Conservation (phyloP, 78 protist genomes). For the Tieghemostelium lacteum region DNA sequence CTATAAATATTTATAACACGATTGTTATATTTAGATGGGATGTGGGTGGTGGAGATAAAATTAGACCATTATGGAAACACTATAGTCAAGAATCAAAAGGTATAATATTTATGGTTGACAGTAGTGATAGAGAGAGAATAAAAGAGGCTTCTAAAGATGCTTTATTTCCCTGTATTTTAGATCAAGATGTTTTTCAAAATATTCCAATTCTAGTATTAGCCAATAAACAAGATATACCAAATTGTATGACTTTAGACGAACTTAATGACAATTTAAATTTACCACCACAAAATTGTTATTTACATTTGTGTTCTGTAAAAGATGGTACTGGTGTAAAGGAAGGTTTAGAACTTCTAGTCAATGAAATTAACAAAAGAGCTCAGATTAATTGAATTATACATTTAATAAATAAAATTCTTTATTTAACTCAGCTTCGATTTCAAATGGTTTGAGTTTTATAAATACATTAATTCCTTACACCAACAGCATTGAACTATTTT, state of each 20-base stretch:
- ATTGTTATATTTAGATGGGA: constrained; percentile 90
- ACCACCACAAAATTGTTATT: no score
- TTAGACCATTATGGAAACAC: constrained; percentile 94
- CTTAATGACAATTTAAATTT: not conserved
- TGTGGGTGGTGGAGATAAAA: constrained; percentile 96
- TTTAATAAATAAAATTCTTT: no score
- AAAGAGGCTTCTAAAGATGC: constrained; percentile 63
- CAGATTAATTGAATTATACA: constrained; percentile 1
- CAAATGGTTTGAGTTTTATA: no score
- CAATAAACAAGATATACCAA: not conserved
- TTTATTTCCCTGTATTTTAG: not conserved
- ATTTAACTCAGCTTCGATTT: no score
- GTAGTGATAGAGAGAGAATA: constrained; percentile 88
- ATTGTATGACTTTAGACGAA: not conserved
- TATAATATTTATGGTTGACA: constrained; percentile 95
- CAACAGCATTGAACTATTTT: no score
- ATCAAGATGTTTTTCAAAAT: not conserved
- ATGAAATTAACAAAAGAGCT: constrained; percentile 5
- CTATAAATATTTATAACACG: no score
- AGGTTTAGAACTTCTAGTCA: constrained; percentile 63
- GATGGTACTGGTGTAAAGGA: constrained; percentile 77
- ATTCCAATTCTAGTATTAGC: not conserved
- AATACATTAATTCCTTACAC: no score
- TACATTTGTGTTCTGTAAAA: no score
- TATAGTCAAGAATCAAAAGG: constrained; percentile 84